A percentile compares a stretch with the other conserved stretches of the same genome.
Evolutionary conservation across 257 asterid species (phyloP).

Genomic region (Solanum pennellii): DNA sequence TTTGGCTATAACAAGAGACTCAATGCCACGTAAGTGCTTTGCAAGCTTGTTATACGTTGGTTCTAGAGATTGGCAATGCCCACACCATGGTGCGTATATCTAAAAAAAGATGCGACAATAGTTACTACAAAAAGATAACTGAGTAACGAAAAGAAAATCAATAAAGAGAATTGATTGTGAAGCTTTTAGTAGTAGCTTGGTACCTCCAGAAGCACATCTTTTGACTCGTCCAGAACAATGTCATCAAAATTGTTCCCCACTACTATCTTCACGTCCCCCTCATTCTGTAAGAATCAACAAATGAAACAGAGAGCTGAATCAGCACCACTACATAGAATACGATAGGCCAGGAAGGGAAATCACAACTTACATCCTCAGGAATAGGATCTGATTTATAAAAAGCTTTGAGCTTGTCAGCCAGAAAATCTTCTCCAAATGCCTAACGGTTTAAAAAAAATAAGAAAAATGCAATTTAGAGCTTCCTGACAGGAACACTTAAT

Average conservation of each 20-base stretch:
- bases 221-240: constrained; percentile 89
- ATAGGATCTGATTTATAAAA: constrained; percentile 83
- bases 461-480: not conserved
- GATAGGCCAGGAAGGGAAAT: not conserved
- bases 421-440: constrained; percentile 67
- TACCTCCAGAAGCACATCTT: constrained; percentile 98
- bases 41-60: constrained; percentile 89
- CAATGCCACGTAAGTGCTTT: constrained; percentile 52
- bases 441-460: constrained; percentile 9
- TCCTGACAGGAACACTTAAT: not conserved
- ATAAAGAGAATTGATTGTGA: not conserved
- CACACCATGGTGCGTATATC: constrained; percentile 99
- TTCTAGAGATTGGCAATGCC: constrained; percentile 90
- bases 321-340: not conserved
- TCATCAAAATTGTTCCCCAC: constrained; percentile 91
- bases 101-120: constrained; percentile 1
- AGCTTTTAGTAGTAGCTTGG: not conserved
- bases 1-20: constrained; percentile 77
- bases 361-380: constrained; percentile 56
- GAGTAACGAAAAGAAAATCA: not conserved
- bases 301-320: not conserved
- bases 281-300: constrained; percentile 40
- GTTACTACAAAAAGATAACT: not conserved
- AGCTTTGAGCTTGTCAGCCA: constrained; percentile 70
- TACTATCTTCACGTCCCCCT: constrained; percentile 80